Conservation (phyloP, 177 flowering plant species). For the Tripterygium wilfordii region DNA sequence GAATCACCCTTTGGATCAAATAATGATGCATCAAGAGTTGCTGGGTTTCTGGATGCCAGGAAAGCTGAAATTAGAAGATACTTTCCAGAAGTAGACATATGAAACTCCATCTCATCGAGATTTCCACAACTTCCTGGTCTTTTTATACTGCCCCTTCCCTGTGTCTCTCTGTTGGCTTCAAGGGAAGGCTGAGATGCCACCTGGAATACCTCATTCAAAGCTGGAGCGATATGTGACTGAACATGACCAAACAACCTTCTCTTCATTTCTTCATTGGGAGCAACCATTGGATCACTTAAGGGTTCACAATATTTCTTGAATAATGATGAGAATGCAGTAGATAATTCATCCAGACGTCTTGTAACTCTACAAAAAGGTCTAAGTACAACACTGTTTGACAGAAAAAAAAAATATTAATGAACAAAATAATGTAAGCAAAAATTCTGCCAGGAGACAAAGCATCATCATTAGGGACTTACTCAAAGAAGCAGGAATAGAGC, state of each 20-base stretch:
- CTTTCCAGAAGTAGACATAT: slow-evolving; percentile 85
- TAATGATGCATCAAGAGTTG: slow-evolving; percentile 91
- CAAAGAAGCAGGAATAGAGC: slow-evolving; percentile 77
- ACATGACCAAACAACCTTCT: slow-evolving; percentile 62
- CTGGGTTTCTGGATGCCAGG: slow-evolving; percentile 97
- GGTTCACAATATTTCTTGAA: slow-evolving; percentile 74
- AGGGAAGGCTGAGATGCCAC: slow-evolving; percentile 29
- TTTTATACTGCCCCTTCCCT: slow-evolving; percentile 24
- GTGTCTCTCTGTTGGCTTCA: slow-evolving; percentile 29
- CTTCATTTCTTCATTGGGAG: slow-evolving; percentile 62
- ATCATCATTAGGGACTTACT: slow-evolving; percentile 67
- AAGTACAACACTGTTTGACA: slow-evolving; percentile 51
- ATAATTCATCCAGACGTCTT: slow-evolving; percentile 66
- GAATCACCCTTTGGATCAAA: slow-evolving; percentile 89
- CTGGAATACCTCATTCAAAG: slow-evolving; percentile 63
- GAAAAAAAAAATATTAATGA: slow-evolving; percentile 21
- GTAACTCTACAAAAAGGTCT: slow-evolving; percentile 75
- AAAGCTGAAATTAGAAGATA: slow-evolving; percentile 95
- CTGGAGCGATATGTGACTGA: slow-evolving; percentile 49
- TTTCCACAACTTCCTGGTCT: slow-evolving; percentile 30
- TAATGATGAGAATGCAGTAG: slow-evolving; percentile 49
- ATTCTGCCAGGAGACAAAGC: no score
- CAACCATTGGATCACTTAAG: slow-evolving; percentile 33
- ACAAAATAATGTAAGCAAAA: no score
- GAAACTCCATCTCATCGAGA: slow-evolving; percentile 53